Conservation (phyloP, 2,329 filamentous ascomycete species). For the Spiromastix sp. region DNA sequence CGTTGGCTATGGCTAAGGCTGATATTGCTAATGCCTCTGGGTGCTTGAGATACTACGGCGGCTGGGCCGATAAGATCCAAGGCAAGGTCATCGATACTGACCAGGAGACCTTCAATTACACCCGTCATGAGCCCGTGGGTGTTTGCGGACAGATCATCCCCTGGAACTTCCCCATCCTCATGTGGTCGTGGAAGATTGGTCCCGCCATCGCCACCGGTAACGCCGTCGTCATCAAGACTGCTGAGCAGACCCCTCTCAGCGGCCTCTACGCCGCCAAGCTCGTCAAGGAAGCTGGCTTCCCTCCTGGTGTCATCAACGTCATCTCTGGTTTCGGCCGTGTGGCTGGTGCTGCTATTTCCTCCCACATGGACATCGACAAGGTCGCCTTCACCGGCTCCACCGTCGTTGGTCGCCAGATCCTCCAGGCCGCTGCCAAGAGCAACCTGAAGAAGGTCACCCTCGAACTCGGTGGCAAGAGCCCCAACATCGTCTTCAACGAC, state of each 20-base stretch:
- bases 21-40: conserved; percentile 61
- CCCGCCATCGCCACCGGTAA: conserved; percentile 56
- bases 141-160: conserved; percentile 85
- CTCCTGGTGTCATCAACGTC: conserved; percentile 51
- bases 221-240: conserved; percentile 54
- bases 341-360: conserved; percentile 58
- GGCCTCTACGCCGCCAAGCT: conserved; percentile 50
- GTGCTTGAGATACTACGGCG: conserved; percentile 76
- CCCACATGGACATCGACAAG: conserved; percentile 56
- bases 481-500: conserved; percentile 52
- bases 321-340: conserved; percentile 67
- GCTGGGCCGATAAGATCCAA: conserved; percentile 91
- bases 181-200: conserved; percentile 79
- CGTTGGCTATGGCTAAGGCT: conserved; percentile 44
- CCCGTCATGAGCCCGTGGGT: conserved; percentile 65
- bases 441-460: conserved; percentile 58
- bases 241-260: conserved; percentile 58
- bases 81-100: conserved; percentile 77
- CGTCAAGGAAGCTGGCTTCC: conserved; percentile 51
- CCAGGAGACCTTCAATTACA: conserved; percentile 76
- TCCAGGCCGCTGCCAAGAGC: conserved; percentile 51
- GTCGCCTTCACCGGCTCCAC: conserved; percentile 55
- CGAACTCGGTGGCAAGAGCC: conserved; percentile 56
- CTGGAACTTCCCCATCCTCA: conserved; percentile 81
- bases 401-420: conserved; percentile 48